phyloP scores from a whole-genome alignment of 2,329 filamentous ascomycete genomes.

The Ophiostoma himal-ulmi region DNA sequence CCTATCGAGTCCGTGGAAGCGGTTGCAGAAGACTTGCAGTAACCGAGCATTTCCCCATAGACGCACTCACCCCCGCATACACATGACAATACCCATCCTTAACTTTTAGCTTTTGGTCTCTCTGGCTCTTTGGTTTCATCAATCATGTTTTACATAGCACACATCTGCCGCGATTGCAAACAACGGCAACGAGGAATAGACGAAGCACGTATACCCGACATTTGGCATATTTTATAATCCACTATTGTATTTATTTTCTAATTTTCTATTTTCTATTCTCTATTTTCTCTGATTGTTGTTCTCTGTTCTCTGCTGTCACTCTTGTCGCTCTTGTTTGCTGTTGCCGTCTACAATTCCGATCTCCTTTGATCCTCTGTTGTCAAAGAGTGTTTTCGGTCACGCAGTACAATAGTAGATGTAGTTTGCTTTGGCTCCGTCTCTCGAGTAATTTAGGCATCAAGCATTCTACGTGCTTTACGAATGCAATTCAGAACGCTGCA shows the following conservation, averaged over 20 bases:
- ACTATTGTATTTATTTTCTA: background rate
- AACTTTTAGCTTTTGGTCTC: background rate
- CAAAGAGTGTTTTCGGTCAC: too few species aligned
- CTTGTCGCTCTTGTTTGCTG: background rate
- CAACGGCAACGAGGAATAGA: background rate
- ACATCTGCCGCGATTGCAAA: background rate
- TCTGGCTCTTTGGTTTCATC: background rate
- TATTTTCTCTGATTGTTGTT: background rate
- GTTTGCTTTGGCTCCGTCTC: too few species aligned
- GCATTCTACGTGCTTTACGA: too few species aligned
- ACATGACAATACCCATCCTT: background rate
- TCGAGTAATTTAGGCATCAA: too few species aligned
- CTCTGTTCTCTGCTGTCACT: background rate
- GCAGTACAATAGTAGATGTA: too few species aligned
- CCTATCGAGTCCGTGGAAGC: background rate
- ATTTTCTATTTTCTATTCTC: background rate
- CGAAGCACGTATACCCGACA: slow-evolving; percentile 8
- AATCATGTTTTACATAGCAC: background rate
- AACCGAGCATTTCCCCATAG: background rate
- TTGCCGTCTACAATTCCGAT: background rate
- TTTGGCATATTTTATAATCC: background rate
- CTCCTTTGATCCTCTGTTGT: too few species aligned
- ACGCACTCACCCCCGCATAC: background rate
- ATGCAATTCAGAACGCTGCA: too few species aligned
- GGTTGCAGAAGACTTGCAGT: background rate